Conservation (phyloP, 179 eudicot genomes). For the Beta macrorhiza region DNA sequence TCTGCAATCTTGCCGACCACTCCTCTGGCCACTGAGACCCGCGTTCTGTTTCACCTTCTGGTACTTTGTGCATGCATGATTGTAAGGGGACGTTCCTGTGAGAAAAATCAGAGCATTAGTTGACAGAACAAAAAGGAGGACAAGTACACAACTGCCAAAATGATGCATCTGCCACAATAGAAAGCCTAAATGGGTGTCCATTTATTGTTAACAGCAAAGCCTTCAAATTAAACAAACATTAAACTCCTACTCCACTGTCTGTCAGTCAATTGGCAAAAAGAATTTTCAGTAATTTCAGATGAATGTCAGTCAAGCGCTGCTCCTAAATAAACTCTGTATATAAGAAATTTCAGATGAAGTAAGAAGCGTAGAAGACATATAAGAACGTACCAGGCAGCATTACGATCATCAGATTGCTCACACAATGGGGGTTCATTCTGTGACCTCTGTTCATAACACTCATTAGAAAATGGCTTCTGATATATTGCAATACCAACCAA, state of each 20-base stretch:
- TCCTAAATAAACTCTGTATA: background rate
- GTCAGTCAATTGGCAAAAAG: background rate
- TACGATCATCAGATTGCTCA: conserved; percentile 72
- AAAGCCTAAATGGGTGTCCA: background rate
- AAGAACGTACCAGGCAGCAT: conserved; percentile 76
- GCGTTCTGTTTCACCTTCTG: conserved; percentile 54
- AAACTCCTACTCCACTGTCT: background rate
- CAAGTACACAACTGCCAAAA: background rate
- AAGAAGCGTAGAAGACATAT: background rate
- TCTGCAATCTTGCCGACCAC: conserved; percentile 63
- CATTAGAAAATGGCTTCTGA: conserved; percentile 69
- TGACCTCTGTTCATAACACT: conserved; percentile 73
- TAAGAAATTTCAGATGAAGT: background rate
- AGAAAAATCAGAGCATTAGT: conserved; percentile 4
- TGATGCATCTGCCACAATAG: background rate
- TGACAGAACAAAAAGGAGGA: background rate
- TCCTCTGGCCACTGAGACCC: conserved; percentile 77
- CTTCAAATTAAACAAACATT: background rate
- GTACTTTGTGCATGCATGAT: conserved; percentile 74
- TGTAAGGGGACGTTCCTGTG: conserved; percentile 70
- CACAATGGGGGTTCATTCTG: conserved; percentile 72
- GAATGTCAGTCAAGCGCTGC: background rate
- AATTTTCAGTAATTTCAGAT: no score
- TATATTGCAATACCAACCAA: conserved; percentile 71
- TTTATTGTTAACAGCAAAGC: background rate